Evolutionary conservation across 352 stramenopile species (phyloP), one percentile per base, ranked within the genome.

Genomic region (Phytopythium sindhum): DNA sequence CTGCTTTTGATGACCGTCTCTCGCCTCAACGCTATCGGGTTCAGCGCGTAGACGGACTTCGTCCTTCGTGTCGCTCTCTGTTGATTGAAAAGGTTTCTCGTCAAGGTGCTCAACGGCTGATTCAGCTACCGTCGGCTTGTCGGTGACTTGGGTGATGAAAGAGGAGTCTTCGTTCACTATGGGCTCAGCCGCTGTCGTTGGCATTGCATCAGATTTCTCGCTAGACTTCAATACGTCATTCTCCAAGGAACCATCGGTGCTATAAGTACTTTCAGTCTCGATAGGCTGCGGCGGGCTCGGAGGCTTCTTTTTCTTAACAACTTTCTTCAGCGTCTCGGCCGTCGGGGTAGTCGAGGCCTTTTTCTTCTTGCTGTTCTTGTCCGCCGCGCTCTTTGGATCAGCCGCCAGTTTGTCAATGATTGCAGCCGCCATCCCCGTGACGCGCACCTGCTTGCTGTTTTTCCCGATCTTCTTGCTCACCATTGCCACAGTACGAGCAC

Each of bases 341-440:
- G 12, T 47, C 21, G 44, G 51, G 23, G 33, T 45, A 5, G 39
- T 39, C n/a, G 65, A 64, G 29, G 9, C 42, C 28, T 72, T 80
- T 44, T 67, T 78, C 47, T 68, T 74, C 10, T 19, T 51, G 31
- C 17, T 68, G 31, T 9, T 9, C 39, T 65, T 71, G 10, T 78
- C 74, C 26, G 53, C 41, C 59, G 73, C 75, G 23, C 39, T 61
- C 52, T 29, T 70, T 17, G 28, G 44, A 52, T 67, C 60, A 2
- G 57, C 58, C 11, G 71, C 60, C 19, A 89, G 68, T 50, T 70
- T 74, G 42, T 90, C 80, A 3, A 89, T 65, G 33, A 90, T 86
- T 15, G 72, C 66, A 23, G 80, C 81, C n/a, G 81, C 80, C 80
- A 89, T 86, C 19, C 74, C 72, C 4, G 81, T 86, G 53, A 90